phyloP scores from a whole-genome alignment of 257 asterid genomes.

The Galeopsis tetrahit region DNA sequence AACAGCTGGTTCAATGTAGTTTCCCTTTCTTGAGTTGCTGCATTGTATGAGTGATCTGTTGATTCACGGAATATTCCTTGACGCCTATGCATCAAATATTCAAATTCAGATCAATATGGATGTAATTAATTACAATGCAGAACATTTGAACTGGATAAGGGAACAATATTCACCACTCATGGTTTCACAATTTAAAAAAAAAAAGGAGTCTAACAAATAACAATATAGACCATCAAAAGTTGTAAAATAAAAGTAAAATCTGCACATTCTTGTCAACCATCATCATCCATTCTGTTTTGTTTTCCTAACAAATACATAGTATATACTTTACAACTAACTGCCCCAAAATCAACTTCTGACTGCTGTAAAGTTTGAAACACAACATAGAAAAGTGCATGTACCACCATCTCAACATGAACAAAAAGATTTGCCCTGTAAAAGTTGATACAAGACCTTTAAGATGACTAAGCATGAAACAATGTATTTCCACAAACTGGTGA shows the following conservation, averaged over 20 bases:
- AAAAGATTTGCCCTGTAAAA: background rate
- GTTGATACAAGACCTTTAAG: background rate
- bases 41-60: conserved; percentile 60
- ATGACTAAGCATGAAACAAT: background rate
- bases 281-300: background rate
- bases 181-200: background rate
- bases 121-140: conserved; percentile 9
- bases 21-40: conserved; percentile 96
- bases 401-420: background rate
- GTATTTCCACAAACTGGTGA: background rate
- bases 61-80: conserved; percentile 73
- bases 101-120: conserved; percentile 12
- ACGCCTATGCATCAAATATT: conserved; percentile 63
- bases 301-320: background rate
- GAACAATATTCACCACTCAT: conserved; percentile 10
- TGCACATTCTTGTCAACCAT: conserved; percentile 11
- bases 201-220: background rate
- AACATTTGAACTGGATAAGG: conserved; percentile 21
- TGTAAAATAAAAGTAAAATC: background rate
- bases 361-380: background rate
- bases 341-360: background rate
- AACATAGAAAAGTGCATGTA: background rate
- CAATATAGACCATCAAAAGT: background rate
- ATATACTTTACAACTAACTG: background rate
- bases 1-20: conserved; percentile 96